Percentiles rank a stretch among this genome's conserved stretches.
Conservation (phyloP, 2,329 filamentous ascomycete species). For the Colletotrichum endophyticum region DNA sequence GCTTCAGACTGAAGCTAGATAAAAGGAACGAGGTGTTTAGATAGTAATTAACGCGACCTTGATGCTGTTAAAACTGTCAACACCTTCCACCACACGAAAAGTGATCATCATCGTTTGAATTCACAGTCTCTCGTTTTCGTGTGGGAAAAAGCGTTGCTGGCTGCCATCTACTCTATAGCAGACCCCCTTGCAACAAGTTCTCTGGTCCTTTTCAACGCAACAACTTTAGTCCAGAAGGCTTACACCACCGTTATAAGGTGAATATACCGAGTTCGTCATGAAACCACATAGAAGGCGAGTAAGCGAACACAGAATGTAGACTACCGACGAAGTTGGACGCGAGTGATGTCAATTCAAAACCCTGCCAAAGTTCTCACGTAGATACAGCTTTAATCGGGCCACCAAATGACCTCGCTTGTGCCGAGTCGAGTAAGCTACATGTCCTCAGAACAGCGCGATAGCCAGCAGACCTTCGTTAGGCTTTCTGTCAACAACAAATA, state of each 20-base stretch:
- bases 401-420: background rate
- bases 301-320: too few relatives aligned
- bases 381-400: too few relatives aligned
- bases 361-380: too few relatives aligned
- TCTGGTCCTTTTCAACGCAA: background rate
- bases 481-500: background rate
- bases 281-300: too few relatives aligned
- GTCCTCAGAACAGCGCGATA: background rate
- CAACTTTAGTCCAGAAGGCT: background rate
- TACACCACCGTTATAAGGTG: background rate
- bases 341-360: too few relatives aligned
- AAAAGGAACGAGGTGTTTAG: background rate
- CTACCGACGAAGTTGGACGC: too few relatives aligned
- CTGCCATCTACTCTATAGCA: background rate
- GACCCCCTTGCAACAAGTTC: background rate
- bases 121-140: background rate
- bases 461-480: background rate
- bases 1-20: background rate
- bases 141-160: background rate
- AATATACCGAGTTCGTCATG: too few relatives aligned
- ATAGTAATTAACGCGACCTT: background rate
- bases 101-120: background rate
- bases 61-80: background rate
- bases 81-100: background rate
- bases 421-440: background rate